Evolutionary conservation across 805 yeast genomes (phyloP).

Genomic region (Debaryomyces maramus): DNA sequence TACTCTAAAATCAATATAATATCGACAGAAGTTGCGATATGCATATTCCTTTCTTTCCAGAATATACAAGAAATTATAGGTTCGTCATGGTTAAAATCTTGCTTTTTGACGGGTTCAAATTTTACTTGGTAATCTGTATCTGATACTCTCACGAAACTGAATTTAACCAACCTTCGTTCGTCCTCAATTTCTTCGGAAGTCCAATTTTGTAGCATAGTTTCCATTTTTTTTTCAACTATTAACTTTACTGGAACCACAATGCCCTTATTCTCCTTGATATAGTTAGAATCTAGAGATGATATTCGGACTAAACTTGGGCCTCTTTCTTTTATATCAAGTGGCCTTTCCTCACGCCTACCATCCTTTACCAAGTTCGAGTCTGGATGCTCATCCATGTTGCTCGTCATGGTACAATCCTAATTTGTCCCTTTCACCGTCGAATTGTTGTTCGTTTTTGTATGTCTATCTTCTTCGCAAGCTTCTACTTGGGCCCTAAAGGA

Average conservation of each 20-base stretch:
- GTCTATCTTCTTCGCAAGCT: no score
- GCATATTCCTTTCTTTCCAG: slow-evolving; percentile 49
- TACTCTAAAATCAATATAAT: slow-evolving; percentile 56
- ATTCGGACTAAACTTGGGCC: slow-evolving; percentile 19
- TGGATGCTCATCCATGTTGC: no score
- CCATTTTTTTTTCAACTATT: slow-evolving; percentile 29
- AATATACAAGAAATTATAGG: slow-evolving; percentile 59
- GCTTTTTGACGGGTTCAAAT: slow-evolving; percentile 36
- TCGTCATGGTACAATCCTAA: no score
- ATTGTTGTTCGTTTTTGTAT: no score
- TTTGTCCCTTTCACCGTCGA: no score
- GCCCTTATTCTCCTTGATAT: slow-evolving; percentile 16
- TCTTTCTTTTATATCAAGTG: neutral
- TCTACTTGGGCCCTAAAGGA: no score
- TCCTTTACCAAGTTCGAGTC: neutral
- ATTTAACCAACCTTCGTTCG: slow-evolving; percentile 50
- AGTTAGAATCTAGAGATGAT: slow-evolving; percentile 23
- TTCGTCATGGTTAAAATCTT: slow-evolving; percentile 36
- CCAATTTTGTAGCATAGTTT: slow-evolving; percentile 47
- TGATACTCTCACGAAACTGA: slow-evolving; percentile 38
- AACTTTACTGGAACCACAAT: slow-evolving; percentile 30
- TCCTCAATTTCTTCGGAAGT: slow-evolving; percentile 39
- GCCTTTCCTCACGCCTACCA: no score
- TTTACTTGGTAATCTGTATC: slow-evolving; percentile 32
- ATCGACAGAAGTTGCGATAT: slow-evolving; percentile 66